Evolutionary conservation across 164 flowering plant genomes (phyloP).

Genomic region (Magnolia officinalis): DNA sequence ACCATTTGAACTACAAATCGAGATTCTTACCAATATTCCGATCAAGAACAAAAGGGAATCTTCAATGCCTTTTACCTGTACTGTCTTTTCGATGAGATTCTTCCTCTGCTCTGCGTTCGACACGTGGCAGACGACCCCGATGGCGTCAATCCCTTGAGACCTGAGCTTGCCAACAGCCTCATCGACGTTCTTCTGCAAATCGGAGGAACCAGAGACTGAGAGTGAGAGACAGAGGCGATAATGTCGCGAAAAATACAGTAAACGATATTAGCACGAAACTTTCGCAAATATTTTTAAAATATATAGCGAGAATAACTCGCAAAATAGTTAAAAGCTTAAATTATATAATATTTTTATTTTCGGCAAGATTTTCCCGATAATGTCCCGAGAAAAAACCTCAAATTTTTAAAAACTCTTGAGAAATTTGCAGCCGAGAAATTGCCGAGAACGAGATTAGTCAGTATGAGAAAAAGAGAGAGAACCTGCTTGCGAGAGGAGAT

Average conservation of each 20-base stretch:
- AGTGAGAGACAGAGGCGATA: background rate
- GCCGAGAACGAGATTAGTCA: background rate
- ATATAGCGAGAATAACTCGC: too few species aligned
- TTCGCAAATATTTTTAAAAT: too few species aligned
- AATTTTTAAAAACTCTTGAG: too few species aligned
- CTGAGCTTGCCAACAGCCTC: slow-evolving; percentile 77
- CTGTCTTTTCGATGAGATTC: slow-evolving; percentile 57
- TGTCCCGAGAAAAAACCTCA: background rate
- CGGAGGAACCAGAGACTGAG: background rate
- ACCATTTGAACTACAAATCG: too few species aligned
- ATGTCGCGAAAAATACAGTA: too few species aligned
- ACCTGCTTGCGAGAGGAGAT: slow-evolving; percentile 91
- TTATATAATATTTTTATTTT: too few species aligned
- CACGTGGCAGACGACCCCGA: slow-evolving; percentile 90
- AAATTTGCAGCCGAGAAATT: too few species aligned
- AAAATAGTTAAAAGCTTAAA: too few species aligned
- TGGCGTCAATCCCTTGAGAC: slow-evolving; percentile 60
- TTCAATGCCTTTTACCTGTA: slow-evolving; percentile 43
- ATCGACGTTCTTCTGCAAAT: slow-evolving; percentile 72
- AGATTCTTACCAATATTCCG: too few species aligned
- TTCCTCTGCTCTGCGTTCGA: slow-evolving; percentile 81
- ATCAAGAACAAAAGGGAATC: background rate
- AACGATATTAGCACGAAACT: too few species aligned
- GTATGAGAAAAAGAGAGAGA: background rate
- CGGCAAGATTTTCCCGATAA: too few species aligned